Base-by-base conservation (phyloP, 352 stramenopile species). In the Aphanomyces astaci region DNA sequence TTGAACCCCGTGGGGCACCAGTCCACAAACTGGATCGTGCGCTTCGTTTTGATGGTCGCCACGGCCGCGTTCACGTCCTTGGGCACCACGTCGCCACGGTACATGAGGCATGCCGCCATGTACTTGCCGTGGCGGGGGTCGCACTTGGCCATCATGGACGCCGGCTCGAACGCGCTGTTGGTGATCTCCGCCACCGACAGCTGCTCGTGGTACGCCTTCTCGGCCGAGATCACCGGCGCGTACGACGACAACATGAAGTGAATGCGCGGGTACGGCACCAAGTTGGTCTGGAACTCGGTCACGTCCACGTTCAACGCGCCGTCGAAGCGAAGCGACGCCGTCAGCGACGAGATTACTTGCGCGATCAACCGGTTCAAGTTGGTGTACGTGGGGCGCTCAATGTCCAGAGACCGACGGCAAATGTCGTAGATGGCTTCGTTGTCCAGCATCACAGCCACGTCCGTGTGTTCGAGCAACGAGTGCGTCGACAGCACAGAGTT, bases 221-320 rank as follows among this genome's bases (percentile, higher is more conserved):
- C 95, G 11, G 92, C 90, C 48, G 93, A 98, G 72, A 99, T 99
- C 52, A 99, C 89, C 5, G 97, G 97, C 40, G 97, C 96, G 75
- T 99, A 99, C 49, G 95, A 98, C 52, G 88, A 98, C 30, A 99
- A 85, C 94, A 99, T 98, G 79, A 99, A 99, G 84, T 99, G 96
- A 79, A 99, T 98, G 70, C 96, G 95, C 57, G 97, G 97, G 86
- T 98, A 99, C 32, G 97, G 96, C 65, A 99, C 96, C 76, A 99
- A 78, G 87, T 99, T 99, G 63, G 95, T 99, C 82, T 98, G 95
- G 89, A 99, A 99, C 82, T 99, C 96, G n/a, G 92, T 99, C 60
- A 99, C 85, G 90, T 99, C 97, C 54, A 99, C 95, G 78, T 99
- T 99, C 25, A 99, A 81, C 33, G 94, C 86, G 72, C 96, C 96